Evolutionary conservation across 768 basidiomycete genomes (phyloP).

Genomic region (Daedalea quercina): DNA sequence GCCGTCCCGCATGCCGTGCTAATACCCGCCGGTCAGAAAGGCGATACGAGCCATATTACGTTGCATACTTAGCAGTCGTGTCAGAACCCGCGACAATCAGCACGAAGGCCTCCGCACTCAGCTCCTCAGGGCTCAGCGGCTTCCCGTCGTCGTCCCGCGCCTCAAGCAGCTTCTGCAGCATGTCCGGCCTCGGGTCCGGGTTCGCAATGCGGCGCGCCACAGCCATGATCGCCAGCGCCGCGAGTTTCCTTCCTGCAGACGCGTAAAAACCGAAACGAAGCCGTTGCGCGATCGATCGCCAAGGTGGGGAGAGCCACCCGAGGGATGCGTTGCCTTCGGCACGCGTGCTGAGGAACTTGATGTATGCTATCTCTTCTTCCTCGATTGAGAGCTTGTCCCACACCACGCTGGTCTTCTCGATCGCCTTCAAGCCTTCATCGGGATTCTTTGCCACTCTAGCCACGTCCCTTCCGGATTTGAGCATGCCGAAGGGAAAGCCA

Average conservation of each 20-base stretch:
- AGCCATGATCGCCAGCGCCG: slow-evolving; percentile 5
- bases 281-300: background rate
- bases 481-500: slow-evolving; percentile 3
- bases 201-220: slow-evolving; percentile 6
- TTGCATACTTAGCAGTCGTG: slow-evolving; percentile 11
- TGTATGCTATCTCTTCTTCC: background rate
- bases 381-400: background rate
- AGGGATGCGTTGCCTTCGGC: slow-evolving; percentile 1
- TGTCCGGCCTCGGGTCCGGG: background rate
- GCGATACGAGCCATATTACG: background rate
- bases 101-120: slow-evolving; percentile 9
- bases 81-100: slow-evolving; percentile 13
- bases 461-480: slow-evolving; percentile 1
- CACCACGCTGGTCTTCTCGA: background rate
- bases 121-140: slow-evolving; percentile 7
- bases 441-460: background rate
- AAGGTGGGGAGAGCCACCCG: slow-evolving; percentile 3
- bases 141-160: slow-evolving; percentile 11
- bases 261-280: background rate
- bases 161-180: slow-evolving; percentile 8
- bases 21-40: background rate
- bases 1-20: slow-evolving; percentile 1
- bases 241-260: background rate
- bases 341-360: background rate
- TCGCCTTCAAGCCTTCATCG: background rate